Conservation (phyloP, 768 basidiomycete species). For the Mycena polygramma region DNA sequence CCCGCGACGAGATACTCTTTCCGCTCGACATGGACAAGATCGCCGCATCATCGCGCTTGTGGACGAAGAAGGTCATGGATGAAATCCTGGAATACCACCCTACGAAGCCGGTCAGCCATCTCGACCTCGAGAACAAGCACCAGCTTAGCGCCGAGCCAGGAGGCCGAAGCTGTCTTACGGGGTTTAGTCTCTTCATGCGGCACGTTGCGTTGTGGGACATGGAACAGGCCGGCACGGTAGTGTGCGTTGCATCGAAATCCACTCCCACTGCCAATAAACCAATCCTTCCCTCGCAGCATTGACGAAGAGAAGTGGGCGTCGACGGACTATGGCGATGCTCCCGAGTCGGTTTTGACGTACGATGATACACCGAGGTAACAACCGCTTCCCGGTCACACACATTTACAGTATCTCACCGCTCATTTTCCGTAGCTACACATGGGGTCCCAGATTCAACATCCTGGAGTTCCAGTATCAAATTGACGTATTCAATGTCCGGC, state of each 20-base stretch:
- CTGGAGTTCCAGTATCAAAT: not conserved
- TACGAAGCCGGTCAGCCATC: not conserved
- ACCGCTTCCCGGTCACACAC: too few species aligned
- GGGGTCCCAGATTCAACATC: constrained; percentile 14
- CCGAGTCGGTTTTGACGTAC: not conserved
- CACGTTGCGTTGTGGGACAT: constrained; percentile 20
- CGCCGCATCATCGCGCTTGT: not conserved
- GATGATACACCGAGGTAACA: constrained; percentile 17
- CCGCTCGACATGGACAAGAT: not conserved
- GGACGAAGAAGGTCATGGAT: not conserved
- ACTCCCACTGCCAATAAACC: too few species aligned
- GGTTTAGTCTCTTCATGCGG: constrained; percentile 19
- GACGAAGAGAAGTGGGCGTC: not conserved
- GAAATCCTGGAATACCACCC: not conserved
- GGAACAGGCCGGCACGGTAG: not conserved
- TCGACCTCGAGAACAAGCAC: not conserved
- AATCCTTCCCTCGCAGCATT: not conserved
- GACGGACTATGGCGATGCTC: too few species aligned
- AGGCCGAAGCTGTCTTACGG: not conserved
- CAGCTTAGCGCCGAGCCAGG: constrained; percentile 1
- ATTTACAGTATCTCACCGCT: not conserved
- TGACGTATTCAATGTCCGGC: not conserved
- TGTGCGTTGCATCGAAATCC: not conserved
- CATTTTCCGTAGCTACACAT: not conserved
- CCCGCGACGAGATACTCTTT: not conserved